Evolutionary conservation across 441 rosid species (phyloP).

Genomic region (Iberis amara): DNA sequence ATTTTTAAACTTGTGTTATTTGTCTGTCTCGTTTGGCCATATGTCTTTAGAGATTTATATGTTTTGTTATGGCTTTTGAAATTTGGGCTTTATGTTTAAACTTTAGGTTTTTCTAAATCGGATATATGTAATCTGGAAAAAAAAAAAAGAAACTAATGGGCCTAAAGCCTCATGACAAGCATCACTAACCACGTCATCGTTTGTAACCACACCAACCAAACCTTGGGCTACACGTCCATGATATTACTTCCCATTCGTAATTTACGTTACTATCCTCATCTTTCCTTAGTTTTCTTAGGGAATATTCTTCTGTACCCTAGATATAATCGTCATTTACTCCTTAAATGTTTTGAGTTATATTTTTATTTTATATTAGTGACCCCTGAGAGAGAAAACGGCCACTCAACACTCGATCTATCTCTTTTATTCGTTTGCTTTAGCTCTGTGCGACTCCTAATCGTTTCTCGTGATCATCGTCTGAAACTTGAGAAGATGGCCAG

Average conservation of each 20-base stretch:
- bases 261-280: conserved; percentile 5
- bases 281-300: neutral
- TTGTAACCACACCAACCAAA: neutral
- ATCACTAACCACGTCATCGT: conserved; percentile 6
- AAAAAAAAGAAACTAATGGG: too few relatives aligned
- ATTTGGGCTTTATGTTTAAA: conserved; percentile 1
- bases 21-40: too few relatives aligned
- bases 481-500: conserved; percentile 38
- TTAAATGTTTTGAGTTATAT: neutral
- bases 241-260: neutral
- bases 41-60: too few relatives aligned
- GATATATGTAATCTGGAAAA: too few relatives aligned
- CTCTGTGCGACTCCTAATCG: too few relatives aligned
- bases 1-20: too few relatives aligned
- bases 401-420: conserved; percentile 29
- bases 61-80: too few relatives aligned
- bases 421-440: neutral
- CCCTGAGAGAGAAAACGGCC: too few relatives aligned
- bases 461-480: conserved; percentile 30
- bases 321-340: conserved; percentile 1
- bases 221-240: conserved; percentile 29
- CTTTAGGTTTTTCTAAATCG: too few relatives aligned
- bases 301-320: conserved; percentile 17
- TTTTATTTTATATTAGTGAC: conserved; percentile 11
- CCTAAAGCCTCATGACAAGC: conserved; percentile 1